Evolutionary conservation across 768 basidiomycete genomes (phyloP), one percentile per base, ranked within the genome.

Genomic region (Pulveroboletus sp.): DNA sequence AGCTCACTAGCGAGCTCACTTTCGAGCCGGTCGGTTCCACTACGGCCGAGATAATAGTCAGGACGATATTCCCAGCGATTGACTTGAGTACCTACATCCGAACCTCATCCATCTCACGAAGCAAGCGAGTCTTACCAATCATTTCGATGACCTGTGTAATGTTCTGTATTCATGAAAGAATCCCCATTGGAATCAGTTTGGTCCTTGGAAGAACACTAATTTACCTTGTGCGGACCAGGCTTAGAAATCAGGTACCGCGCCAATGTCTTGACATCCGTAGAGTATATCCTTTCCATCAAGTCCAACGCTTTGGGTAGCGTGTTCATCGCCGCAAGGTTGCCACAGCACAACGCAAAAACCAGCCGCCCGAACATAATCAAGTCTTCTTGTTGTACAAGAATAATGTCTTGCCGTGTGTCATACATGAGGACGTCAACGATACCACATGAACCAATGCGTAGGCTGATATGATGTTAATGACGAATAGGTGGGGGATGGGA

Each of bases 371-470:
- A 87, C 73, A 86, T 82, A 35, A 80, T 72, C 11, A 97, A 69
- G 64, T 99, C 96, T 50, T 98, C 93, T 71, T 93, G 91, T 73
- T 93, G 89, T 39, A 83, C 69, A 7, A 76, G 50, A 15, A 70
- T 55, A 4, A 83, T 63, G 47, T 86, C 83, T 55, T 82, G 78
- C 17, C 75, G 79, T 8, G 82, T 74, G 49, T 90, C 90, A 63
- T 86, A 83, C 57, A 81, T 78, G 38, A 97, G 72, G 6, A 96
- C 84, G 58, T 99, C 95, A 41, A 91, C 76, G 32, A 96, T 75
- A 0, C 91, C 90, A 52, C 91, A 93, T 0, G 91, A 88, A 54
- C 86, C 79, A 36, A 98, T 78, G n/a, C 92, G 83, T 27, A 97
- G 67, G 43, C 93, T 91, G 32, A 31, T 24, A 6, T 13, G 17